Conservation (phyloP, 1,139 yeast genomes). For the Taphrina wiesneri region DNA sequence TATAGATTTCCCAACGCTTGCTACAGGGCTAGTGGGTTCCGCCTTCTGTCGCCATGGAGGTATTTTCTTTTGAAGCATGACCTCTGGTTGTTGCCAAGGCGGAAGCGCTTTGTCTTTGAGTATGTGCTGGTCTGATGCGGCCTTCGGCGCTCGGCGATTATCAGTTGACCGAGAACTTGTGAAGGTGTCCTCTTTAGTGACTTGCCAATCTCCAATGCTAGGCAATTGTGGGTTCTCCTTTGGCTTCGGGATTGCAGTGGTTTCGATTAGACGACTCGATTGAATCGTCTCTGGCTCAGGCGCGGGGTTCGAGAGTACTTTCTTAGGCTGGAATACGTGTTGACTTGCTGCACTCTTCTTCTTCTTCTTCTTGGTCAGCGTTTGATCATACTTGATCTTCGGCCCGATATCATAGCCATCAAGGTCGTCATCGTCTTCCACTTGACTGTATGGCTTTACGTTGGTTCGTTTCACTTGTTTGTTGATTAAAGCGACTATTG, state of each 20-base stretch:
- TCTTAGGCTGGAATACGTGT: conserved; percentile 15
- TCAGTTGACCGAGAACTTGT: conserved; percentile 1
- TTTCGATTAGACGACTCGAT: conserved; percentile 40
- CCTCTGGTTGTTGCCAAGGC: conserved; percentile 39
- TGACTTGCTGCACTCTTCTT: conserved; percentile 15
- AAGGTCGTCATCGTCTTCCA: conserved; percentile 38
- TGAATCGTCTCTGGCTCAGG: conserved; percentile 36
- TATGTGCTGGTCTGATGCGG: conserved; percentile 38
- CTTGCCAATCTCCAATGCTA: conserved; percentile 8
- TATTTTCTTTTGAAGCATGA: conserved; percentile 26
- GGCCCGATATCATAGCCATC: conserved; percentile 38
- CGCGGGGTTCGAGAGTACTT: conserved; percentile 3
- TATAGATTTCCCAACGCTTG: conserved; percentile 35
- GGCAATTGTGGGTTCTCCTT: neutral
- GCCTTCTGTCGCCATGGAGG: conserved; percentile 22
- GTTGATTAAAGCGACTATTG: neutral
- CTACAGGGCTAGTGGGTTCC: conserved; percentile 27
- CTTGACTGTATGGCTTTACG: conserved; percentile 38
- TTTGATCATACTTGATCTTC: conserved; percentile 34
- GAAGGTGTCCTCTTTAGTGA: neutral
- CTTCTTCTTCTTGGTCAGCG: conserved; percentile 33
- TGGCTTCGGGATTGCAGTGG: too few species aligned
- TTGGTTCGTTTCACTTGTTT: neutral
- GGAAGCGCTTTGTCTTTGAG: conserved; percentile 42
- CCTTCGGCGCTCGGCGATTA: conserved; percentile 38